Evolutionary conservation across 2,329 filamentous ascomycete species (phyloP).

Genomic region (Lecanicillium sp.): DNA sequence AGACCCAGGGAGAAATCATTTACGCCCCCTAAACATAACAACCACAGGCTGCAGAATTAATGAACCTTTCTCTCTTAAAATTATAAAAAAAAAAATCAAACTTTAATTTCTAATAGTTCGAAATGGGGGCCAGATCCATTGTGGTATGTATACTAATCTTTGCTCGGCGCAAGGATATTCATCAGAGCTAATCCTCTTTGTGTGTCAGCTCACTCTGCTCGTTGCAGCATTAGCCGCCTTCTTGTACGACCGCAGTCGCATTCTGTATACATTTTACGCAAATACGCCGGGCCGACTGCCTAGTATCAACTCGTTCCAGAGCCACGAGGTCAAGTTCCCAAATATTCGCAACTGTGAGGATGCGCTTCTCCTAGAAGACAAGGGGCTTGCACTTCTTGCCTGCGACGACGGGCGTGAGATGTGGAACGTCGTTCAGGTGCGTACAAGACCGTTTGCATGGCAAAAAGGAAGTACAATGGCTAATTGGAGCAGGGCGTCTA

Average conservation of each 20-base stretch:
- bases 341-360: conserved; percentile 33
- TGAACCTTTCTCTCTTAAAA: too few species aligned
- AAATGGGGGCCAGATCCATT: too few species aligned
- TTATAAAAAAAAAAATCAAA: too few species aligned
- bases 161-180: too few species aligned
- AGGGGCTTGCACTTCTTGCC: conserved; percentile 25
- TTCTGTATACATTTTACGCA: conserved; percentile 14
- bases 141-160: too few species aligned
- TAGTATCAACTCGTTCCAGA: conserved; percentile 17
- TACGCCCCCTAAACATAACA: too few species aligned
- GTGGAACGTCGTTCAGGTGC: conserved; percentile 33
- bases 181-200: too few species aligned
- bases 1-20: too few species aligned
- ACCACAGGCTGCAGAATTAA: too few species aligned
- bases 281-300: conserved; percentile 23
- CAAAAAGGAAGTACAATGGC: too few species aligned
- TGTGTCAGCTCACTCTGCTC: conserved; percentile 3
- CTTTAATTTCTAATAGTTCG: too few species aligned
- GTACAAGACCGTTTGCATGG: too few species aligned
- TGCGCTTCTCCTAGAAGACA: conserved; percentile 24
- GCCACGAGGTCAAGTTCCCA: conserved; percentile 23
- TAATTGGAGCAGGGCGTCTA: conserved; percentile 21
- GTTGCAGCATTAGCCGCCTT: conserved; percentile 9
- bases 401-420: conserved; percentile 31
- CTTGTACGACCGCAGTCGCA: conserved; percentile 10